Conservation (phyloP, 352 stramenopile species). For the Saprolegnia diclina region DNA sequence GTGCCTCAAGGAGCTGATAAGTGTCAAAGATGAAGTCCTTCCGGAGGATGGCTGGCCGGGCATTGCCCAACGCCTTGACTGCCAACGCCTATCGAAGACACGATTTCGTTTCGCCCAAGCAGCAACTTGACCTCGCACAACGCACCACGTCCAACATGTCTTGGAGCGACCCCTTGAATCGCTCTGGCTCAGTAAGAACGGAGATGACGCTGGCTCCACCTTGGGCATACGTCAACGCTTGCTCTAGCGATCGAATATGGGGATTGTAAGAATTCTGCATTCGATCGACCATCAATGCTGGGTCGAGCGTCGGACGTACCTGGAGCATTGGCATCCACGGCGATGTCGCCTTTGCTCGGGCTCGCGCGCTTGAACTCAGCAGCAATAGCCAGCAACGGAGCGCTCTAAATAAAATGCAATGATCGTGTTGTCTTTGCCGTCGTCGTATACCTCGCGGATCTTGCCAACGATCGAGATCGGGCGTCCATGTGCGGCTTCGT, state of each 20-base stretch:
- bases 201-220: slow-evolving; percentile 94
- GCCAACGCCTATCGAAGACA: slow-evolving; percentile 36
- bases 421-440: slow-evolving; percentile 26
- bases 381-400: slow-evolving; percentile 86
- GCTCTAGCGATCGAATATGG: slow-evolving; percentile 43
- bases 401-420: slow-evolving; percentile 30
- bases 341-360: slow-evolving; percentile 97
- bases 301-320: slow-evolving; percentile 31
- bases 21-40: slow-evolving; percentile 96
- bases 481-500: slow-evolving; percentile 71
- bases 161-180: slow-evolving; percentile 96
- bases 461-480: slow-evolving; percentile 84
- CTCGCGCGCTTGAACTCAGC: slow-evolving; percentile 98
- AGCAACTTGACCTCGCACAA: not conserved
- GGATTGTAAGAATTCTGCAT: not conserved
- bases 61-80: slow-evolving; percentile 36
- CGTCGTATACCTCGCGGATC: slow-evolving; percentile 52
- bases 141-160: slow-evolving; percentile 44
- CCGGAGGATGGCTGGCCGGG: slow-evolving; percentile 68
- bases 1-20: slow-evolving; percentile 94
- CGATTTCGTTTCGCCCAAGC: not conserved
- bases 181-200: slow-evolving; percentile 96
- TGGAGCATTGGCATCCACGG: slow-evolving; percentile 54
- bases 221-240: slow-evolving; percentile 87
- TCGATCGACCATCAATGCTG: too few species aligned